A percentile compares a stretch with the other conserved stretches of the same genome.
These are phyloP conservation scores for Trapa bicornis DNA, from an alignment of 345 rosid genomes.

Conservation along the genomic window DNA sequence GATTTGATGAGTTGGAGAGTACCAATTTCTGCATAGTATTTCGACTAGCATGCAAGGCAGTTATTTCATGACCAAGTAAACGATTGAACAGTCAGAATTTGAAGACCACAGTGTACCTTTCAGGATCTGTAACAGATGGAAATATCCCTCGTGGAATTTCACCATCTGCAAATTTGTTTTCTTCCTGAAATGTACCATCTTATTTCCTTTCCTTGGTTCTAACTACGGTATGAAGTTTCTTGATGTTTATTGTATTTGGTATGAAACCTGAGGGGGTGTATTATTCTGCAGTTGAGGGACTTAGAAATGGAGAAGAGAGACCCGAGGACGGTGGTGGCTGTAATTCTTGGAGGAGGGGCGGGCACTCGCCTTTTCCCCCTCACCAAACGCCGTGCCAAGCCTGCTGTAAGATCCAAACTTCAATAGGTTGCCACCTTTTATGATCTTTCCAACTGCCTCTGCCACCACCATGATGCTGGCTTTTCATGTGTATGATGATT, in stretches of 20 bases:
- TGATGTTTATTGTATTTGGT: background rate
- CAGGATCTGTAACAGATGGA: background rate
- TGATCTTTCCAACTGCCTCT: background rate
- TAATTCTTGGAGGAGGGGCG: slow-evolving; percentile 94
- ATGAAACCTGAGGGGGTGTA: background rate
- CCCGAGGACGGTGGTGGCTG: slow-evolving; percentile 63
- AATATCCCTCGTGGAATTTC: background rate
- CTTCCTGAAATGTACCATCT: background rate
- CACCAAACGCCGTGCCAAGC: slow-evolving; percentile 90
- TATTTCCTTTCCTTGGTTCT: background rate
- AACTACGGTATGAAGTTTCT: background rate
- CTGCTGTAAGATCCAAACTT: slow-evolving; percentile 43
- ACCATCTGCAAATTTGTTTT: background rate
- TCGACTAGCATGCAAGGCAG: background rate
- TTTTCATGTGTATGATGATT: background rate
- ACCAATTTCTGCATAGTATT: background rate
- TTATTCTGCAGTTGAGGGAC: slow-evolving; percentile 48
- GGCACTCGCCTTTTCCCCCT: slow-evolving; percentile 99
- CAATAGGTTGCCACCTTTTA: background rate
- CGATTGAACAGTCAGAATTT: background rate
- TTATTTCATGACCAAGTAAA: background rate
- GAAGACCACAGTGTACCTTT: background rate
- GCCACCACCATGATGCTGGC: background rate
- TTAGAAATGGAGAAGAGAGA: slow-evolving; percentile 52
- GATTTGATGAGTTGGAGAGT: background rate